Percentiles rank a stretch among this genome's conserved stretches.
Evolutionary conservation across 75 land plant genomes (phyloP).

Genomic region (Picea sitchensis): DNA sequence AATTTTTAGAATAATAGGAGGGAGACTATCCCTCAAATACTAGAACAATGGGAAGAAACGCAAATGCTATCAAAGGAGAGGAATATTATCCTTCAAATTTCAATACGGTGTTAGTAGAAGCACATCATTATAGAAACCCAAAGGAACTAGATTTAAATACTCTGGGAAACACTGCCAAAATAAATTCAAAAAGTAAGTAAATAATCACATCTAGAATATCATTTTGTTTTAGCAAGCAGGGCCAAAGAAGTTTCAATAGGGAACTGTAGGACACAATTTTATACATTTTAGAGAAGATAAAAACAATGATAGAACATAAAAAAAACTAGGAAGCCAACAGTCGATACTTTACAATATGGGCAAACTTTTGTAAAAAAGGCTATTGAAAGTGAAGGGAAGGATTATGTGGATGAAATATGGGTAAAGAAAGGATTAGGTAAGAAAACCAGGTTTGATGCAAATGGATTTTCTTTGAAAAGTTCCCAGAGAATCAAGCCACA

Average conservation of each 20-base stretch:
- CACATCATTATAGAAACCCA: neutral
- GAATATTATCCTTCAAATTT: neutral
- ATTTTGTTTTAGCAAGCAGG: neutral
- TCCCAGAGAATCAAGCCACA: neutral
- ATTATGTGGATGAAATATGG: neutral
- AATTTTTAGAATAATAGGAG: too few species aligned
- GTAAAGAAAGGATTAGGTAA: neutral
- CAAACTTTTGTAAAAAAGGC: neutral
- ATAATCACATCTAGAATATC: neutral
- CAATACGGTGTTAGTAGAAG: neutral
- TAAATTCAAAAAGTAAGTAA: neutral
- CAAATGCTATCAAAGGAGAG: neutral
- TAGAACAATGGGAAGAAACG: neutral
- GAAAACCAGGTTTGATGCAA: neutral
- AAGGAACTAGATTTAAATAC: neutral
- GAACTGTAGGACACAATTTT: neutral
- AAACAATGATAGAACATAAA: neutral
- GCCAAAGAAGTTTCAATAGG: neutral
- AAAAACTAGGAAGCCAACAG: neutral
- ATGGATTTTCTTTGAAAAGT: neutral
- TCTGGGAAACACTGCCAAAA: neutral
- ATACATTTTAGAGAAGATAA: neutral
- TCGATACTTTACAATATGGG: neutral
- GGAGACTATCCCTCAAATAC: neutral
- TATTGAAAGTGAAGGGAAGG: neutral